Evolutionary conservation across 257 asterid genomes (phyloP), one percentile per base, ranked within the genome.

Genomic region (Prunella vulgaris): DNA sequence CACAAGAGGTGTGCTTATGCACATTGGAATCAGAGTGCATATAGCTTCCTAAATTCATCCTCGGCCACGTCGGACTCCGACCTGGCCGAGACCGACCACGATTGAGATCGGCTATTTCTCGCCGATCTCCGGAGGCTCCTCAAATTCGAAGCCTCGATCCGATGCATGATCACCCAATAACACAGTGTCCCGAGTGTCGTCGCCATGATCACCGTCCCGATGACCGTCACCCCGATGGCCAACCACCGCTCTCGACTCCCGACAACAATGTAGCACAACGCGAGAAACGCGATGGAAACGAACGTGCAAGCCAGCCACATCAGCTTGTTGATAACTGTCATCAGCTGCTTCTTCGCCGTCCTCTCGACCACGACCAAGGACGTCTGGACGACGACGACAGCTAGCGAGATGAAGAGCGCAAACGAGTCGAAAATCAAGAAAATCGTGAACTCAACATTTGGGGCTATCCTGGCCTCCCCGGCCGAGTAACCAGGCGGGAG

Each of bases 221-320:
- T 74, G 17, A 84, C 70, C 0, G 93, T 84, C 65, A 88, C 84
- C 44, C 79, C 88, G n/a, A 84, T 44, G 0, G 95, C 93, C 76
- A 88, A 52, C 94, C 85, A 78, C 79, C 71, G 69, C 52, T 82
- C 87, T 1, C 76, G n/a, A 2, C 86, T 72, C 12, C 97, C 97
- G 5, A 85, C 90, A 9, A 86, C 52, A 5, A 90, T 78, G 66
- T 82, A 88, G n/a, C 87, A 82, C 64, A 84, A 18, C 0, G 95
- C 85, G 13, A 86, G 87, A 66, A 83, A 90, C 0, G 95, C 91
- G 4, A 86, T 76, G 0, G 95, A 87, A 10, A 86, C 77, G 17
- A 81, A 88, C 0, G 85, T 78, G 56, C 94, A 88, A 3, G 97
- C 97, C 69, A 90, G 66, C 97, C 93, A 88, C 97, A 90, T 88